Conservation (phyloP, 106 monocot species). For the Acorus calamus region DNA sequence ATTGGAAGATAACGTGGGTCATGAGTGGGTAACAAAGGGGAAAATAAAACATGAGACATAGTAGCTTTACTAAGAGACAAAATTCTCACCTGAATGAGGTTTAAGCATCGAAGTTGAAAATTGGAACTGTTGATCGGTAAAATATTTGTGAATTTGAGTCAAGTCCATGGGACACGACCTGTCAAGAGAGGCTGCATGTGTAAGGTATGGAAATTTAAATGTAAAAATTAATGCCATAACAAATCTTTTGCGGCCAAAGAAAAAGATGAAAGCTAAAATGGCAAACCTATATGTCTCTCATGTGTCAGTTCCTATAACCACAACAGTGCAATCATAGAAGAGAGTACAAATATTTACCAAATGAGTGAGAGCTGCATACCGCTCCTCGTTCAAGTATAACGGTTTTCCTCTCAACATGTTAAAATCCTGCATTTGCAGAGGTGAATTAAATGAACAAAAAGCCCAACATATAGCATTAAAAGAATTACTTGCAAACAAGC, state of each 20-base stretch:
- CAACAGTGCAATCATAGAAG: too few relatives aligned
- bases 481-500: background rate
- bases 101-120: too few relatives aligned
- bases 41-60: too few relatives aligned
- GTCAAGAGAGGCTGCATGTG: background rate
- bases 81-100: too few relatives aligned
- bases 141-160: conserved; percentile 62
- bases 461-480: background rate
- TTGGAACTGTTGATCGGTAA: conserved; percentile 38
- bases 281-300: too few relatives aligned
- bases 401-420: conserved; percentile 65
- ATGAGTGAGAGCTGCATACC: conserved; percentile 68
- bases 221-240: too few relatives aligned
- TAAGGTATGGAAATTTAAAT: background rate
- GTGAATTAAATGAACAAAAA: conserved; percentile 4
- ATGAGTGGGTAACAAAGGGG: too few relatives aligned
- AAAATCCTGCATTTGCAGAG: conserved; percentile 53
- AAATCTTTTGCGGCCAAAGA: too few relatives aligned
- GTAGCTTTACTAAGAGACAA: too few relatives aligned
- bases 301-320: too few relatives aligned
- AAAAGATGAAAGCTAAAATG: background rate
- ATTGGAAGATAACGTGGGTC: too few relatives aligned
- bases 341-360: conserved; percentile 27
- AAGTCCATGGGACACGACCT: conserved; percentile 75
- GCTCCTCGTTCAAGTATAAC: conserved; percentile 68